Evolutionary conservation across 768 basidiomycete species (phyloP), one percentile per base, ranked within the genome.

Genomic region (Psilocybe sp.): DNA sequence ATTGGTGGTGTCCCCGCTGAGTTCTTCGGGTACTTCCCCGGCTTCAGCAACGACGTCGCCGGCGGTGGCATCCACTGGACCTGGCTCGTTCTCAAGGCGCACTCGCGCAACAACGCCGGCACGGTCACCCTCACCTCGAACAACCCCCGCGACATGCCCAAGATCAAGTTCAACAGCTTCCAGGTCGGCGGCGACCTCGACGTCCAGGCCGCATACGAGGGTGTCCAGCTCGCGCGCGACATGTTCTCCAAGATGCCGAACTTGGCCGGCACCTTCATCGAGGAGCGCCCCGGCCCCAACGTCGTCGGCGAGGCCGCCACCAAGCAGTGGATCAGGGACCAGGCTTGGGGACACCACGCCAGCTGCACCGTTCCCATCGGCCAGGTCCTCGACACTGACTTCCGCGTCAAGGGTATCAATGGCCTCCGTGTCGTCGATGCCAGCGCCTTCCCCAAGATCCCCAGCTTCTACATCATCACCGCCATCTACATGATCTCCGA

Each of bases 341-440:
- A 47, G 19, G 46, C 46, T 16, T 47, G 46, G 46, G 46, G 46
- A 36, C 46, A 47, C 35, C 46, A 47, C 9, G 46, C 36, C 8
- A 47, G 46, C 20, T 47, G 46, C 37, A 19, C 46, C n/a, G 46
- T 47, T 13, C 46, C 46, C 35, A 47, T 47, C n/a, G 46, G 46
- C 19, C 20, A 36, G 28, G 46, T 18, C 37, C 6, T 47, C 5
- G 46, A 47, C 15, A 38, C 46, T 2, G 28, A 39, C 37, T 47
- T 47, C 36, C 35, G 46, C 12, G 46, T 47, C 6, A 47, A 47
- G 31, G 46, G 46, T 35, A 38, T 47, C 8, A 38, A 18, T 7
- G 46, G 46, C 11, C 34, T 47, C 13, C 46, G 46, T 14, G 46
- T 47, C 16, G 46, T 47, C 5, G 46, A 47, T 10, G 46, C 46